Evolutionary conservation across 2,329 filamentous ascomycete genomes (phyloP).

Genomic region (Colletotrichum noveboracense): DNA sequence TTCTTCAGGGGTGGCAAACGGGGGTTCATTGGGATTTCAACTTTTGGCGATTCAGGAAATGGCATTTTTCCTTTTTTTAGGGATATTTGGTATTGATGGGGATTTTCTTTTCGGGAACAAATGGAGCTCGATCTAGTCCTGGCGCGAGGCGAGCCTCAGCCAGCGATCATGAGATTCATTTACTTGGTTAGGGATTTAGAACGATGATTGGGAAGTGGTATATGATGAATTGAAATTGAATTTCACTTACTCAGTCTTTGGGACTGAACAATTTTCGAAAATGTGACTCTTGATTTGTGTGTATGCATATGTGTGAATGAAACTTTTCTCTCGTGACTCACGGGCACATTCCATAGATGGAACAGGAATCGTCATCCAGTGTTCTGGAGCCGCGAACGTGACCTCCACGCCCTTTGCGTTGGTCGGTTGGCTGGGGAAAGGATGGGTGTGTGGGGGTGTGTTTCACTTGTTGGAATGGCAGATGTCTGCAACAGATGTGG

Average conservation of each 20-base stretch:
- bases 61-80: neutral
- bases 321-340: neutral
- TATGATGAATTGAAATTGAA: constrained; percentile 13
- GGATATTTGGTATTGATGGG: neutral
- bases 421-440: neutral
- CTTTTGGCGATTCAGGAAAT: neutral
- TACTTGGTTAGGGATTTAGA: neutral
- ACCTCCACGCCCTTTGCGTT: neutral
- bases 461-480: neutral
- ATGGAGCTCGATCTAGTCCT: neutral
- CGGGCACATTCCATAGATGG: neutral
- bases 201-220: neutral
- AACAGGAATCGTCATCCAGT: neutral
- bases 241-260: neutral
- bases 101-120: neutral
- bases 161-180: neutral
- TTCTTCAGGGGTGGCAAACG: neutral
- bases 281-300: neutral
- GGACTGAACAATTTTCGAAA: accelerated
- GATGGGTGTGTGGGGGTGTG: neutral
- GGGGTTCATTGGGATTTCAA: neutral
- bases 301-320: neutral
- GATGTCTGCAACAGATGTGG: neutral
- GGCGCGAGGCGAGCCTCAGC: neutral
- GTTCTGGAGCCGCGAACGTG: neutral